Evolutionary conservation across 2,329 filamentous ascomycete genomes (phyloP).

Genomic region (Alternaria longipes): DNA sequence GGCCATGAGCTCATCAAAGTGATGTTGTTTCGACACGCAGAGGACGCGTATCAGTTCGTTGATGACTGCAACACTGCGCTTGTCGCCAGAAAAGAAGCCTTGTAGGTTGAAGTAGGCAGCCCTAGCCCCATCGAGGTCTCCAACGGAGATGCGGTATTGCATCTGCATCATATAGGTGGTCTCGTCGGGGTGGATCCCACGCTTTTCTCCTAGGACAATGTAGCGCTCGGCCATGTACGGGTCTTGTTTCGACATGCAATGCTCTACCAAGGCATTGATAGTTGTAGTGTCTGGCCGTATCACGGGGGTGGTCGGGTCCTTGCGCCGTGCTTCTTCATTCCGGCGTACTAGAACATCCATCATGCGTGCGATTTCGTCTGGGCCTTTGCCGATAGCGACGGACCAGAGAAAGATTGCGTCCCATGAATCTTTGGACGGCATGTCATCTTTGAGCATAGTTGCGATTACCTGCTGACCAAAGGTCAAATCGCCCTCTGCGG

Average conservation of each 20-base stretch:
- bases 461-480: conserved; percentile 56
- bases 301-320: conserved; percentile 34
- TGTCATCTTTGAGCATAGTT: conserved; percentile 45
- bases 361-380: conserved; percentile 78
- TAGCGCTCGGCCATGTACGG: conserved; percentile 78
- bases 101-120: conserved; percentile 71
- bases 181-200: conserved; percentile 72
- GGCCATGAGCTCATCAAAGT: conserved; percentile 76
- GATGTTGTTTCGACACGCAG: conserved; percentile 66
- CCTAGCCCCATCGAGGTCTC: conserved; percentile 75
- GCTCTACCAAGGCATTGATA: conserved; percentile 79
- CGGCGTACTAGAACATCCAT: conserved; percentile 70
- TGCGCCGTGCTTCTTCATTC: conserved; percentile 57
- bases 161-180: conserved; percentile 79
- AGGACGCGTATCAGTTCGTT: conserved; percentile 78
- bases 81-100: conserved; percentile 62
- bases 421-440: conserved; percentile 65
- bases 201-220: conserved; percentile 70
- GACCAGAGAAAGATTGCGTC: conserved; percentile 80
- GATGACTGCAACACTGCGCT: conserved; percentile 69
- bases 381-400: conserved; percentile 73
- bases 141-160: conserved; percentile 75
- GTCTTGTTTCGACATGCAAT: conserved; percentile 75
- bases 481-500: conserved; percentile 35
- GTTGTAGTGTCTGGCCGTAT: conserved; percentile 71